Conservation (phyloP, 1,139 yeast genomes). For the Sugiyamaella pinicola region DNA sequence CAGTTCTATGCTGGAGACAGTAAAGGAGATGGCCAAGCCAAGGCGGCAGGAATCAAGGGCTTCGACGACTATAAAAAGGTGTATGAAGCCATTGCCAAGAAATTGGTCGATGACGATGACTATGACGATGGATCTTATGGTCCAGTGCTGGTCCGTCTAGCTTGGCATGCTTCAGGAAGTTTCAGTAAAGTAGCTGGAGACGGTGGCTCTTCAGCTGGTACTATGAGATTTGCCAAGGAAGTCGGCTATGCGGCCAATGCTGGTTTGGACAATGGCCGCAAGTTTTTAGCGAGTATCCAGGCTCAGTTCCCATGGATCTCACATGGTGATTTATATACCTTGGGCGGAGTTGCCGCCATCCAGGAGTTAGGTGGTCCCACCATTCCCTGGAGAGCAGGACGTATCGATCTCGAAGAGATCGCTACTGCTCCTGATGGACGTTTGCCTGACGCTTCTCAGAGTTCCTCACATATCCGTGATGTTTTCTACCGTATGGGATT, state of each 20-base stretch:
- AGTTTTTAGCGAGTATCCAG: constrained; percentile 63
- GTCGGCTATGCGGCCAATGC: constrained; percentile 69
- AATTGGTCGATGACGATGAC: constrained; percentile 73
- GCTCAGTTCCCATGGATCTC: constrained; percentile 73
- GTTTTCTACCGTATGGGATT: constrained; percentile 75
- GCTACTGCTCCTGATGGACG: constrained; percentile 57
- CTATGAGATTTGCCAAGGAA: constrained; percentile 74
- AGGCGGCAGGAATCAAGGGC: constrained; percentile 31
- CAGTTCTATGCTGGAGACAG: constrained; percentile 17
- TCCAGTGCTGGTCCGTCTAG: constrained; percentile 64
- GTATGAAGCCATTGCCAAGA: constrained; percentile 77
- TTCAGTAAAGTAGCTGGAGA: constrained; percentile 56
- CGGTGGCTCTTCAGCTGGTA: constrained; percentile 87
- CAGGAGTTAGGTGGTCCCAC: constrained; percentile 90
- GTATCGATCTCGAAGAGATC: constrained; percentile 54
- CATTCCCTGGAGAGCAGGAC: constrained; percentile 84
- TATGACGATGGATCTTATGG: constrained; percentile 76
- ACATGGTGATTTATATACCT: constrained; percentile 85
- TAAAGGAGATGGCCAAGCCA: constrained; percentile 23
- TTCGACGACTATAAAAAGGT: constrained; percentile 68
- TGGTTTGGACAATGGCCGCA: constrained; percentile 68
- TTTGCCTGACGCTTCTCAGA: constrained; percentile 79
- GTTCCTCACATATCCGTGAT: constrained; percentile 66
- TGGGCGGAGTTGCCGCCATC: constrained; percentile 82
- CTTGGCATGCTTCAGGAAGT: constrained; percentile 80